These are phyloP conservation scores for Pseudogymnoascus sp. DNA, from an alignment of 2,329 filamentous ascomycete species.

Conservation along the genomic window DNA sequence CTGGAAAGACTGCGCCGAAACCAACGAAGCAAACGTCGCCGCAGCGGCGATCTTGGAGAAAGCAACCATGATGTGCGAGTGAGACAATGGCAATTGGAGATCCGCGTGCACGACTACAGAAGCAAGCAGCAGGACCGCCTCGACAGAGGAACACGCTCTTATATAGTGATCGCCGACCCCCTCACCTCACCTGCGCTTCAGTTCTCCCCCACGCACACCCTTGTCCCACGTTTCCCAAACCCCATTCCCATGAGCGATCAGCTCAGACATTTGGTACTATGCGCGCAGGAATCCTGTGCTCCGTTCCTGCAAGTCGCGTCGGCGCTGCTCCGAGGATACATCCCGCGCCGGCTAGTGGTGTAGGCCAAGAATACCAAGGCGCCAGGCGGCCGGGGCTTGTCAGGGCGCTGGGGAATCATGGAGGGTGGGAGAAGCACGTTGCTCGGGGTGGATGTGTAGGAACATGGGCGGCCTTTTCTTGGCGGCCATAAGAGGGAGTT, in stretches of 20 bases:
- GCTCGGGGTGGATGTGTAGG: neutral
- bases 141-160: neutral
- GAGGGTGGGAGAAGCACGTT: neutral
- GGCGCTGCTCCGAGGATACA: neutral
- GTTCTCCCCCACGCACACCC: neutral
- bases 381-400: neutral
- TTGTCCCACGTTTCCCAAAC: neutral
- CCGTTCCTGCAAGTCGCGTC: neutral
- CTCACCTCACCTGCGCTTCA: neutral
- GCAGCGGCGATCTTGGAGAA: slow-evolving; percentile 24
- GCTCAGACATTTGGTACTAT: neutral
- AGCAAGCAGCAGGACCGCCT: neutral
- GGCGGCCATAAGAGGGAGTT: slow-evolving; percentile 1
- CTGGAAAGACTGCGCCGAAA: slow-evolving; percentile 49
- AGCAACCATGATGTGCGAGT: slow-evolving; percentile 21
- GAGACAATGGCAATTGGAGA: neutral
- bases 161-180: neutral
- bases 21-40: slow-evolving; percentile 33
- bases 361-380: neutral
- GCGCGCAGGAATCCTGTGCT: neutral
- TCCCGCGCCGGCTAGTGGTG: neutral
- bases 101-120: neutral
- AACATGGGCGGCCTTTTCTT: neutral
- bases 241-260: neutral
- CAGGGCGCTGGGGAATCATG: slow-evolving; percentile 3